phyloP scores from a whole-genome alignment of 1,139 yeast genomes.

The Kodamaea derodonti region DNA sequence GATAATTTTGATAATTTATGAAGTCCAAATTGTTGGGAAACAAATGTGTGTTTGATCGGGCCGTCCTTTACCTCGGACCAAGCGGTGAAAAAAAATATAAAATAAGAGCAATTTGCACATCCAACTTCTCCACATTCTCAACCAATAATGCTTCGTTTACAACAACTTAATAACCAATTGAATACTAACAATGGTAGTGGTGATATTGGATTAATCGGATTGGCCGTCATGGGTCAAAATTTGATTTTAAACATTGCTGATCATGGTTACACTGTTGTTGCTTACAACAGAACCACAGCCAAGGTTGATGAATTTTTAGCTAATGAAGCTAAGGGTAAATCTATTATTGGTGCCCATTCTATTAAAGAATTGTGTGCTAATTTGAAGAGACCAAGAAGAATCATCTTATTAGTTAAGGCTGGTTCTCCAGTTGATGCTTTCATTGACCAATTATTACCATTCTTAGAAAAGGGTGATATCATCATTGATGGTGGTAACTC shows the following conservation, averaged over 20 bases:
- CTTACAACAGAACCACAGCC: slow-evolving; percentile 94
- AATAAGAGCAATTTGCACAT: no score
- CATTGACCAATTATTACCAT: slow-evolving; percentile 83
- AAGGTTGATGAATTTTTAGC: slow-evolving; percentile 92
- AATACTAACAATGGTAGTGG: slow-evolving; percentile 49
- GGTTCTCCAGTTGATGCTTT: slow-evolving; percentile 93
- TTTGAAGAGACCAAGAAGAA: slow-evolving; percentile 96
- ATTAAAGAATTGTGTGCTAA: slow-evolving; percentile 82
- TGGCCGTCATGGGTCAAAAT: slow-evolving; percentile 99
- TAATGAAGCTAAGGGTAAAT: slow-evolving; percentile 90
- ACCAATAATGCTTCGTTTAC: background rate
- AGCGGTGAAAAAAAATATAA: no score
- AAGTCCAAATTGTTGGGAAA: no score
- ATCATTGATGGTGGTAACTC: slow-evolving; percentile 99
- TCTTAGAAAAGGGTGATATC: slow-evolving; percentile 94
- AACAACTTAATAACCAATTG: slow-evolving; percentile 12
- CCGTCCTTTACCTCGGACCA: no score
- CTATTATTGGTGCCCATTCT: slow-evolving; percentile 93
- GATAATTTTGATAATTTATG: no score
- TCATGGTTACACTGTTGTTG: slow-evolving; percentile 96
- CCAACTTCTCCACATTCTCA: no score
- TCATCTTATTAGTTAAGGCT: slow-evolving; percentile 92
- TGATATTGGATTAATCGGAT: slow-evolving; percentile 98
- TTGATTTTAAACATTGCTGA: slow-evolving; percentile 96
- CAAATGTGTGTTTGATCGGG: no score